Base-by-base conservation (phyloP, 306 rosid species). In the Datisca glomerata region DNA sequence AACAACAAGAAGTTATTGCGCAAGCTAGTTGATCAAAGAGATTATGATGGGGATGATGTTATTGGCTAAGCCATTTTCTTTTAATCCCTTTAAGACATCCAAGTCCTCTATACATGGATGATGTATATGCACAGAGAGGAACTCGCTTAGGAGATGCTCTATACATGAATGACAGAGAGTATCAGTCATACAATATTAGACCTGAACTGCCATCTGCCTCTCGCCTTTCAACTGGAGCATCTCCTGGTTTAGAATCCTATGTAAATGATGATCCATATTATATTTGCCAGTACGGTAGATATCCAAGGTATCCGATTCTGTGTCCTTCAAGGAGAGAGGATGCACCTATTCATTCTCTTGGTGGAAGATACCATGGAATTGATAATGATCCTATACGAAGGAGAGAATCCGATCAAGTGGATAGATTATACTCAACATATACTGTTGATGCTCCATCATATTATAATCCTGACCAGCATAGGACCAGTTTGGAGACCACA, bases 341-440 rank as follows among this genome's bases (percentile, higher is more conserved):
- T 41, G 50, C 29, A 21, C 51, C 61, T 64, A 50, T 78, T 41
- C 66, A 63, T 47, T 29, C 60, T 17, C 44, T 24, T 42, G 55
- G 72, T 37, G 50, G 66, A 65, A 67, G 76, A 55, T 24, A 58
- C 13, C 49, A 68, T 23, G 42, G 21, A 41, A 27, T 8, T 4
- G 74, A 59, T 47, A 20, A 18, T 12, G 77, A 65, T 38, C 55
- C 61, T 49, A 14, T 74, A 47, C 61, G 37, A 27, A 67, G 71
- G 65, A 63, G 76, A 58, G 93, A 69, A 47, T 16, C 46, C 20
- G 72, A 34, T 29, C 45, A 12, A 46, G 23, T 34, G 12, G 86
- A 77, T 39, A 66, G 80, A 57, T 61, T 54, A 51, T 76, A 76
- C 73, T 74, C 79, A 1, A 54, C 53, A 13, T 68, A 70, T 53